Percentiles rank a stretch among this genome's conserved stretches.
Evolutionary conservation across 768 basidiomycete species (phyloP).

Genomic region (Collybiopsis luxurians): DNA sequence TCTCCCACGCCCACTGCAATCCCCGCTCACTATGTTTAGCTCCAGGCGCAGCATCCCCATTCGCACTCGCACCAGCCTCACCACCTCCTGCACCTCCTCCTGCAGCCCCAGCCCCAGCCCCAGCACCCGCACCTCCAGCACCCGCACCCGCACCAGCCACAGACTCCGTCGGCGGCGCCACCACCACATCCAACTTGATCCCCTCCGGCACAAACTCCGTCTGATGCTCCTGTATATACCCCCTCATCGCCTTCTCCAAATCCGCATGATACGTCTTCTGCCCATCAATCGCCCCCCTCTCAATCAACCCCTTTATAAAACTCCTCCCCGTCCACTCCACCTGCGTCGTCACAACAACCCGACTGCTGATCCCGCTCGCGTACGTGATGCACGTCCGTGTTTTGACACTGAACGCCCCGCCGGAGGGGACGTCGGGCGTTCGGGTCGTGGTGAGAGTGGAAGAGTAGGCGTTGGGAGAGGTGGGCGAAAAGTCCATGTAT

Average conservation of each 20-base stretch:
- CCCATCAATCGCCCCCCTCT: constrained; percentile 86
- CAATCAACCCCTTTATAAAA: constrained; percentile 97
- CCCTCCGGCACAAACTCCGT: constrained; percentile 89
- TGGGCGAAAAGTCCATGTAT: constrained; percentile 57
- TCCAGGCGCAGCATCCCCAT: constrained; percentile 18
- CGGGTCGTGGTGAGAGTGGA: constrained; percentile 84
- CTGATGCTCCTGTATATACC: constrained; percentile 86
- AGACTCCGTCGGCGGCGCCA: constrained; percentile 39
- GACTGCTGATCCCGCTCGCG: constrained; percentile 77
- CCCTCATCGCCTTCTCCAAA: constrained; percentile 80
- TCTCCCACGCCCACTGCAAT: constrained; percentile 88
- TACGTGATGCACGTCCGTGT: constrained; percentile 94
- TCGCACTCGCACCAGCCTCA: constrained; percentile 27
- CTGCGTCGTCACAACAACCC: constrained; percentile 82
- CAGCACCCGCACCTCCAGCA: constrained; percentile 28
- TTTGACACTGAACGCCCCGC: constrained; percentile 90
- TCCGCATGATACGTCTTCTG: constrained; percentile 86
- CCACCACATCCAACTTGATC: constrained; percentile 56
- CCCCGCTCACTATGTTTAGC: constrained; percentile 61
- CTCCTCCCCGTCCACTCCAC: constrained; percentile 97
- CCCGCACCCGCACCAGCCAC: constrained; percentile 35
- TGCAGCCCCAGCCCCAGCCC: constrained; percentile 10
- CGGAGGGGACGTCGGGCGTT: constrained; percentile 94
- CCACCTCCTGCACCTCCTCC: constrained; percentile 11
- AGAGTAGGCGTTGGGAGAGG: constrained; percentile 61